Base-by-base conservation (phyloP, 352 stramenopile species). In the Globisporangium heterothallicum region DNA sequence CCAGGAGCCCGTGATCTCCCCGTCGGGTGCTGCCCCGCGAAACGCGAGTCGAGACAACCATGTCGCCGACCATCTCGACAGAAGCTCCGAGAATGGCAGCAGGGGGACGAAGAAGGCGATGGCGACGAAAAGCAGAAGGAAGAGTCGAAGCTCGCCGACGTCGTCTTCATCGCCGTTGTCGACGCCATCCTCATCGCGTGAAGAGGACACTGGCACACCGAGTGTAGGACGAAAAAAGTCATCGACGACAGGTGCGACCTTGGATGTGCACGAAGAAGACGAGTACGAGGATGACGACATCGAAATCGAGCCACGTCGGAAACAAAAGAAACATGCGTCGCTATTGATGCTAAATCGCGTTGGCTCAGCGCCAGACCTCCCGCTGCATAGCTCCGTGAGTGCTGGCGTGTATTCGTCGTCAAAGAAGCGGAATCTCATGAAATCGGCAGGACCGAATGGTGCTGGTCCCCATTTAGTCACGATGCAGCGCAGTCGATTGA, bases 291-390 rank as follows among this genome's bases (percentile, higher is more conserved):
- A 25, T 2, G 36, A 34, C 16, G n/a, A 51, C 8, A 49, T 53
- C 16, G 38, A 63, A 19, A 41, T n/a, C 4, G 18, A 16, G 21
- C 12, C 10, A 48, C 13, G 8, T 0, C 36, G 6, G 6, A 38
- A 12, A 12, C 25, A 34, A 7, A 45, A 44, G 18, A 48, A 42
- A 12, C 2, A 36, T 0, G 12, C 36, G 2, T 2, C 53, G 4
- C 60, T 76, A 0, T 74, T 72, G 1, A 70, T 84, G 6, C 56
- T 90, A 10, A 90, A 74, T 47, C 74, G 79, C 13, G 70, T 71
- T 22, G 79, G 77, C 8, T 88, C 77, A 0, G 72, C 76, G 2
- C 79, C 79, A 4, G 72, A 85, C 24, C 56, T 90, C 0, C 79
- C 79, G 18, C 64, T 84, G 2, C 61, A 82, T 43, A 90, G 72